Base-by-base conservation (phyloP, 2,329 filamentous ascomycete genomes). In the Zymoseptoria tritici region DNA sequence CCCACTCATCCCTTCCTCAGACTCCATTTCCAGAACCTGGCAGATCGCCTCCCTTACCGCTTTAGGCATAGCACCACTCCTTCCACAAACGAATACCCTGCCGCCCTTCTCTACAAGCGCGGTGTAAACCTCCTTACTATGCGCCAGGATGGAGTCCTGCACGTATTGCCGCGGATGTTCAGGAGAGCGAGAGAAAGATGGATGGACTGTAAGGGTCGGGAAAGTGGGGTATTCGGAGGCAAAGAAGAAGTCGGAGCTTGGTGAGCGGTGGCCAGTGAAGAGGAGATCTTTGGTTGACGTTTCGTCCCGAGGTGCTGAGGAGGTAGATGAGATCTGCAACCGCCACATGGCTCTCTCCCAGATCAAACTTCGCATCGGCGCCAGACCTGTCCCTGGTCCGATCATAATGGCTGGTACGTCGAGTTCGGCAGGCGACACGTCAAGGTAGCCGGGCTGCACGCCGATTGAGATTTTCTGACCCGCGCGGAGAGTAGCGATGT, bases 221-320 rank as follows among this genome's bases (percentile, higher is more conserved):
- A 46, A 46, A 4, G 36, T 46, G 36, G 36, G 36, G 36, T 46
- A 97, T 63, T 97, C 92, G 0, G 86, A 74, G 4, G 79, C 74
- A 72, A 94, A 99, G 76, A 91, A 92, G 75, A 84, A 97, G 72
- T 99, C 94, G 0, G 87, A 83, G 0, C 77, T 68, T 9, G 79
- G 76, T 68, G 90, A 95, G 31, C 94, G 86, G 64, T 89, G 91
- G 9, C 94, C 94, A 66, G 91, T 97, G 74, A 97, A 87, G 1
- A 99, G 79, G 0, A 90, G 67, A 2, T 80, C 71, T 59, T 65
- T 65, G 11, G 63, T 55, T 2, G 71, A 60, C 5, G 59, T 19
- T n/a, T 60, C 59, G 2, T 60, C 62, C 16, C 55, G 16, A 56
- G 4, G 46, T 31, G 31, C 9, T 2, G 8, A 29, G 1, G 60